phyloP scores from a whole-genome alignment of 352 stramenopile species.

The Pythium dissimile region DNA sequence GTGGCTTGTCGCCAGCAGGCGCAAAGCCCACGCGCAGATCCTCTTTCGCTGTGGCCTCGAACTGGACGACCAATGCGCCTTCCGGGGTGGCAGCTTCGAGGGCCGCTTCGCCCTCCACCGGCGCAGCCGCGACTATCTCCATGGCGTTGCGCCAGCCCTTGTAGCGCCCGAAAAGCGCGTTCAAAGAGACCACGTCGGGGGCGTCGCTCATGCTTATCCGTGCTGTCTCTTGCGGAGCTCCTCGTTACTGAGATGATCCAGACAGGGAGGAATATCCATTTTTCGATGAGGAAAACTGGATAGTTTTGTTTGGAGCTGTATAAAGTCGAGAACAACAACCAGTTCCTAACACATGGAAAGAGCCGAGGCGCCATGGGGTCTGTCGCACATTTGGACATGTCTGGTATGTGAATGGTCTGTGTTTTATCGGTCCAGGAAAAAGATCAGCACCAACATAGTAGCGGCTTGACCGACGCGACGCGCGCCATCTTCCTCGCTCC shows the following conservation, averaged over 20 bases:
- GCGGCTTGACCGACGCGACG: not conserved
- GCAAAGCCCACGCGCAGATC: constrained; percentile 72
- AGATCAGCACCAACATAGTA: not conserved
- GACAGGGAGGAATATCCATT: no score
- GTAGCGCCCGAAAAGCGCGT: constrained; percentile 57
- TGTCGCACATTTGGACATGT: no score
- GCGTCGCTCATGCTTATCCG: not conserved
- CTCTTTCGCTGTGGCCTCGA: constrained; percentile 59
- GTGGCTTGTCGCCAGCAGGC: constrained; percentile 10
- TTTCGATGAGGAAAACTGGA: no score
- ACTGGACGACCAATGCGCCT: constrained; percentile 53
- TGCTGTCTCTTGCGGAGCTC: not conserved
- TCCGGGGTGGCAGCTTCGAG: constrained; percentile 15
- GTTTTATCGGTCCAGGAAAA: not conserved
- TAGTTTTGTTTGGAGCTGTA: no score
- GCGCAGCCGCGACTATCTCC: not conserved
- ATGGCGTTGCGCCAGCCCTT: constrained; percentile 34
- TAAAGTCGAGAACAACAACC: no score
- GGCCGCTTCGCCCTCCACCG: constrained; percentile 1
- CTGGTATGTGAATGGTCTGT: no score
- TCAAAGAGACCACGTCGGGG: constrained; percentile 35
- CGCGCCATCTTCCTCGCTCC: not conserved
- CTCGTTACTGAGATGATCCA: not conserved
- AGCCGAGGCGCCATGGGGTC: no score
- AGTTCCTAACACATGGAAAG: no score